phyloP scores from a whole-genome alignment of 2,329 filamentous ascomycete genomes.

The Nigrospora sphaerica region DNA sequence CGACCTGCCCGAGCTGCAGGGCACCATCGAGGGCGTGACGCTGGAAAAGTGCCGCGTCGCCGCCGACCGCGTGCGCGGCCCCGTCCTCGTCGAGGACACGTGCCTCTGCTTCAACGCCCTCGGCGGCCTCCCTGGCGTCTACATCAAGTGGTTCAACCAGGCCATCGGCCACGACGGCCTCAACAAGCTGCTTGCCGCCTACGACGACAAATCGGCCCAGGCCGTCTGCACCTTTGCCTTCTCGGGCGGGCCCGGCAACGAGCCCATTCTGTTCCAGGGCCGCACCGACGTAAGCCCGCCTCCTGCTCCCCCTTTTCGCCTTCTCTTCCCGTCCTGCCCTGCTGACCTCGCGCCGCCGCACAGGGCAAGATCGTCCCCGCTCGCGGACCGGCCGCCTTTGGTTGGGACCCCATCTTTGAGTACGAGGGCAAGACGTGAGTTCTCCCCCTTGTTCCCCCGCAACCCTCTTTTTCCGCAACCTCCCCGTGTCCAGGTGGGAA shows the following conservation, averaged over 20 bases:
- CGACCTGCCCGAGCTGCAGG: conserved; percentile 86
- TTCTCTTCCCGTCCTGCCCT: background rate
- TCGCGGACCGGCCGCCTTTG: conserved; percentile 74
- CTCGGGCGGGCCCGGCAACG: conserved; percentile 73
- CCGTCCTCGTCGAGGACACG: conserved; percentile 93
- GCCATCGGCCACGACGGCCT: conserved; percentile 76
- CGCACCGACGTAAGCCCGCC: conserved; percentile 61
- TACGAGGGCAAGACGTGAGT: conserved; percentile 76
- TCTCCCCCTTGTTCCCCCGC: background rate
- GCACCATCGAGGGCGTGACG: conserved; percentile 85
- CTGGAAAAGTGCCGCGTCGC: conserved; percentile 79
- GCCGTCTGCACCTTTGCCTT: conserved; percentile 96
- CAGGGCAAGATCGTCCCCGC: conserved; percentile 75
- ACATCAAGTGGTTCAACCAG: conserved; percentile 95
- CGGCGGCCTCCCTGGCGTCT: conserved; percentile 86
- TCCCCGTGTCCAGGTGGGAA: background rate
- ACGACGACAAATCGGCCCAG: conserved; percentile 84
- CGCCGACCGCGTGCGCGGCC: conserved; percentile 63
- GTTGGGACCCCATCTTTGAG: conserved; percentile 96
- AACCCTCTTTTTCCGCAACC: background rate
- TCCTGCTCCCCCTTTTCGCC: background rate
- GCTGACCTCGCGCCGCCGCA: background rate
- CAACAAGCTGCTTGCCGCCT: conserved; percentile 83
- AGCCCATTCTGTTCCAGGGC: conserved; percentile 87
- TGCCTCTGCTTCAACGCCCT: conserved; percentile 89